Conservation (phyloP, 331 rosid genomes). For the Cydonia oblonga region DNA sequence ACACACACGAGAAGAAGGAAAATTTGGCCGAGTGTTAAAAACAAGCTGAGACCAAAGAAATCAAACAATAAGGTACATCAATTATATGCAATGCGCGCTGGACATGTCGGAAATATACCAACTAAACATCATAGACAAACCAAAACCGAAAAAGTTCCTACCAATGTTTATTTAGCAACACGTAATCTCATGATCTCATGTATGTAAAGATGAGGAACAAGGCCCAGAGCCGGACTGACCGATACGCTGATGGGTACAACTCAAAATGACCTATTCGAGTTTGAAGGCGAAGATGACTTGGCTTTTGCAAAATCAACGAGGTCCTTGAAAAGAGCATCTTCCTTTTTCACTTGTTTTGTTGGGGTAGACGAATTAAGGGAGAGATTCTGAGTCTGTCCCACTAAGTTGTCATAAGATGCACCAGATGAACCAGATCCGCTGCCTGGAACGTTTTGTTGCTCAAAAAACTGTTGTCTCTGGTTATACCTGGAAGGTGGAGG, state of each 20-base stretch:
- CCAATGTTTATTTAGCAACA: constrained; percentile 22
- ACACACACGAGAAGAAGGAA: background rate
- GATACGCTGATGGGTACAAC: constrained; percentile 12
- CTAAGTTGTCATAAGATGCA: constrained; percentile 50
- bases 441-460: constrained; percentile 31
- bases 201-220: constrained; percentile 6
- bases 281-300: constrained; percentile 58
- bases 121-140: constrained; percentile 24
- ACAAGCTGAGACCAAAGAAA: background rate
- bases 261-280: constrained; percentile 53
- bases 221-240: constrained; percentile 19
- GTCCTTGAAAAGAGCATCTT: constrained; percentile 67
- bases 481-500: constrained; percentile 69
- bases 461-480: constrained; percentile 88
- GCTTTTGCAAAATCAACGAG: constrained; percentile 66
- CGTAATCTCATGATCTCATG: constrained; percentile 22
- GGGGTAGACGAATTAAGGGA: constrained; percentile 47
- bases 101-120: constrained; percentile 8
- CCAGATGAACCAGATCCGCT: constrained; percentile 45
- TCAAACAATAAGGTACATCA: constrained; percentile 1
- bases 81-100: constrained; percentile 22
- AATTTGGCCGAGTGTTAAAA: background rate
- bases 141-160: constrained; percentile 27
- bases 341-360: constrained; percentile 47
- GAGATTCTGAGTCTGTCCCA: constrained; percentile 49